Evolutionary conservation across 2,329 filamentous ascomycete species (phyloP).

Genomic region (Scedosporium dehoogii): DNA sequence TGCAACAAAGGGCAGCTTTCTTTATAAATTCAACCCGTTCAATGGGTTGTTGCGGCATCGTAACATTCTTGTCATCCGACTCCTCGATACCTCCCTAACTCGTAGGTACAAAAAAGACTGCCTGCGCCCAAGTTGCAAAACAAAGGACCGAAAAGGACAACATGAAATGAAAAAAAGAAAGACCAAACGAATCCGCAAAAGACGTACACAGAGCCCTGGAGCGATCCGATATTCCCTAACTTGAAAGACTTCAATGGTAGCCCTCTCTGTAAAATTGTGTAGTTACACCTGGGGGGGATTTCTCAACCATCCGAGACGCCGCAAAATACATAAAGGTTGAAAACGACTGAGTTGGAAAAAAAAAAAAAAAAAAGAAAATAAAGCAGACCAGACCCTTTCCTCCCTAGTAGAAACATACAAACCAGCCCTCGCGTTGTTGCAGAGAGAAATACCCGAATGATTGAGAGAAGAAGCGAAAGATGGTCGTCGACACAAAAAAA

Average conservation of each 20-base stretch:
- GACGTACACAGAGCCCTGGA: background rate
- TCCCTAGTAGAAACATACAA: background rate
- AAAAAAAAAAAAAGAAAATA: background rate
- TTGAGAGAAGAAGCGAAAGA: background rate
- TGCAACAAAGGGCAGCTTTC: background rate
- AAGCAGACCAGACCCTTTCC: background rate
- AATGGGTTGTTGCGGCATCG: background rate
- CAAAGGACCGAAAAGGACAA: background rate
- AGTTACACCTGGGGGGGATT: background rate
- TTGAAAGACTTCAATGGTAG: background rate
- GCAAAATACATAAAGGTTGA: background rate
- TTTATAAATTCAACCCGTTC: background rate
- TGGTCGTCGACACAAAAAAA: background rate
- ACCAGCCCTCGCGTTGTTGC: background rate
- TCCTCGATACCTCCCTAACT: background rate
- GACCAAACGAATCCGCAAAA: background rate
- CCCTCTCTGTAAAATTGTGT: background rate
- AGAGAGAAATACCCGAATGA: background rate
- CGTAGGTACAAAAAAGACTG: background rate
- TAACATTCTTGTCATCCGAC: constrained; percentile 1
- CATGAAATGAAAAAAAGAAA: background rate
- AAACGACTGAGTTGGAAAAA: background rate
- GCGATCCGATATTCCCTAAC: background rate
- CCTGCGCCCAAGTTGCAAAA: background rate
- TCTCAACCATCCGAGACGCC: background rate